Evolutionary conservation across 345 rosid genomes (phyloP).

Genomic region (Eucalyptus pauciflora): DNA sequence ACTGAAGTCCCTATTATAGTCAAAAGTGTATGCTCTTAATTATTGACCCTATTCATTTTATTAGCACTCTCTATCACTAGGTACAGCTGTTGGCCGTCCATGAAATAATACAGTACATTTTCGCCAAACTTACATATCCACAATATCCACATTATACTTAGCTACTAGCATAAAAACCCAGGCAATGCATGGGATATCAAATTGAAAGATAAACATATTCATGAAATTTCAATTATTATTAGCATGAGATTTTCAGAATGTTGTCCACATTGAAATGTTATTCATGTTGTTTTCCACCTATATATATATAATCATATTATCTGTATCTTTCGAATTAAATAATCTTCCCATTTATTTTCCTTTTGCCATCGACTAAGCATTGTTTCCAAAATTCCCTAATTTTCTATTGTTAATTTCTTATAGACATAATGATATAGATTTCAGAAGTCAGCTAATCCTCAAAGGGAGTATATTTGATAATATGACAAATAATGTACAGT

Average conservation of each 20-base stretch:
- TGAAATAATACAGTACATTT: not conserved
- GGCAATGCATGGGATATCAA: not conserved
- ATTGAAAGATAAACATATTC: not conserved
- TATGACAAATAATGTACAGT: not conserved
- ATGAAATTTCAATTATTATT: not conserved
- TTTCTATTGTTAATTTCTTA: not conserved
- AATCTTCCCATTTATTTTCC: not conserved
- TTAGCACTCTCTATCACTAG: not conserved
- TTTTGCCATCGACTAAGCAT: not conserved
- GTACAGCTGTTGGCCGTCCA: not conserved
- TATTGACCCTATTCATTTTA: not conserved
- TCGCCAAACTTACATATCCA: not conserved
- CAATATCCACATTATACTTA: not conserved
- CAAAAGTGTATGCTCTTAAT: not conserved
- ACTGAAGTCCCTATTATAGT: not conserved
- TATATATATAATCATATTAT: too few species aligned
- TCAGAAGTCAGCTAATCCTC: not conserved
- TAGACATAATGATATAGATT: not conserved
- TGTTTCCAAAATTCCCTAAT: not conserved
- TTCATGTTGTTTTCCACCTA: not conserved
- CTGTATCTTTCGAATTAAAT: not conserved
- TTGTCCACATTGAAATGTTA: not conserved
- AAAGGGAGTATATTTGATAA: not conserved
- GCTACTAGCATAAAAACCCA: not conserved
- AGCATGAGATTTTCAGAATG: not conserved